phyloP scores from a whole-genome alignment of 2,329 filamentous ascomycete genomes.

The Mycocentrospora acerina region DNA sequence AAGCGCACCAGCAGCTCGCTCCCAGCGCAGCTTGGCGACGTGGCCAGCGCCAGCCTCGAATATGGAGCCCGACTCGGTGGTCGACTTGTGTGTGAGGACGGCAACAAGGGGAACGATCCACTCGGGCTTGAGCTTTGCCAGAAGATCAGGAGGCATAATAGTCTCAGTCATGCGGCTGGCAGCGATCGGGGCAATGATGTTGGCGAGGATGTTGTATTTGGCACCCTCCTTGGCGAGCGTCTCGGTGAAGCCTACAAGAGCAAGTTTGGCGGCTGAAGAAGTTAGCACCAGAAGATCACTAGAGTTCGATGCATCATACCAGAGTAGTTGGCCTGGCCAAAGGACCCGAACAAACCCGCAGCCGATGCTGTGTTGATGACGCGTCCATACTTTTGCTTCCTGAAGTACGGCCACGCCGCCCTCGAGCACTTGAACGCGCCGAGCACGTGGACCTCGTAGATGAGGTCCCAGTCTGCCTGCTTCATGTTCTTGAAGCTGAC shows the following conservation, averaged over 20 bases:
- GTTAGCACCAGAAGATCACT: conserved; percentile 23
- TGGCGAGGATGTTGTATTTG: conserved; percentile 97
- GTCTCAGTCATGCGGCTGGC: conserved; percentile 95
- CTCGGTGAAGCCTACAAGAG: conserved; percentile 95
- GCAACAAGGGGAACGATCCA: conserved; percentile 95
- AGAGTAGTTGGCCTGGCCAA: conserved; percentile 95
- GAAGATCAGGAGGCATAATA: conserved; percentile 89
- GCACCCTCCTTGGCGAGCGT: conserved; percentile 94
- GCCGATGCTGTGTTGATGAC: conserved; percentile 98
- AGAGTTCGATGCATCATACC: conserved; percentile 44
- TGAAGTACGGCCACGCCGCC: conserved; percentile 95
- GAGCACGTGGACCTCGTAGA: conserved; percentile 88
- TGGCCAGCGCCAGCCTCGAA: conserved; percentile 94
- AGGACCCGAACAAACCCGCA: conserved; percentile 91
- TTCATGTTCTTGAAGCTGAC: conserved; percentile 99
- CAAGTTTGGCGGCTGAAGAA: conserved; percentile 77
- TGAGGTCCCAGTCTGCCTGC: conserved; percentile 94
- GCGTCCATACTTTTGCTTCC: conserved; percentile 97
- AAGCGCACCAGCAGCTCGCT: conserved; percentile 84
- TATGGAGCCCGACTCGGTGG: conserved; percentile 79
- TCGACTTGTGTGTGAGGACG: conserved; percentile 81
- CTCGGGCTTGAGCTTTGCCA: conserved; percentile 82
- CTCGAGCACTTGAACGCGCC: conserved; percentile 94
- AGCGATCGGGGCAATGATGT: conserved; percentile 93
- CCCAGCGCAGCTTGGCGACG: conserved; percentile 91